These are phyloP conservation scores for Hymenoscyphus occultus DNA, from an alignment of 2,329 filamentous ascomycete genomes.

Conservation along the genomic window DNA sequence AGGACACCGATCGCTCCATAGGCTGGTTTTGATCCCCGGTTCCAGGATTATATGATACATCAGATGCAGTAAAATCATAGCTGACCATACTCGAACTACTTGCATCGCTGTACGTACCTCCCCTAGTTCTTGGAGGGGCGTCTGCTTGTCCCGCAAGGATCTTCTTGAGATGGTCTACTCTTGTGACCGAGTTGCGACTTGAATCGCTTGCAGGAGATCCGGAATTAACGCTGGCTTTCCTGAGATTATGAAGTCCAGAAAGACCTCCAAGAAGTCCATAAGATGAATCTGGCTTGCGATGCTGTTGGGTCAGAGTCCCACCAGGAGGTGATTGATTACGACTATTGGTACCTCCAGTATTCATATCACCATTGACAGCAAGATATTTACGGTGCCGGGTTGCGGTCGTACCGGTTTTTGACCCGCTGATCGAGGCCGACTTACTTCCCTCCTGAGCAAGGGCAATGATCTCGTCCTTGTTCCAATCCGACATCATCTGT, in stretches of 20 bases:
- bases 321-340: slow-evolving; percentile 41
- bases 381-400: slow-evolving; percentile 51
- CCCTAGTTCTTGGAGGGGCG: slow-evolving; percentile 38
- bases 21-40: slow-evolving; percentile 24
- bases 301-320: slow-evolving; percentile 37
- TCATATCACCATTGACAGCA: slow-evolving; percentile 52
- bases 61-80: slow-evolving; percentile 65
- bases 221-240: slow-evolving; percentile 55
- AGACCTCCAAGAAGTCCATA: slow-evolving; percentile 34
- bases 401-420: slow-evolving; percentile 58
- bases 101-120: slow-evolving; percentile 48
- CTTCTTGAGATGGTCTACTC: slow-evolving; percentile 62
- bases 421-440: slow-evolving; percentile 73
- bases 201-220: slow-evolving; percentile 41
- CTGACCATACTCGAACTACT: slow-evolving; percentile 68
- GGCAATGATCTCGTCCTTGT: slow-evolving; percentile 68
- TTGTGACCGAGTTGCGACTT: slow-evolving; percentile 52
- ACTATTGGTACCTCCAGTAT: slow-evolving; percentile 39
- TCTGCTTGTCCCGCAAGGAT: slow-evolving; percentile 52
- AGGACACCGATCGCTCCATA: slow-evolving; percentile 29
- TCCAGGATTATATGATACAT: slow-evolving; percentile 55
- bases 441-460: slow-evolving; percentile 67
- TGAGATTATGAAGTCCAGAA: slow-evolving; percentile 43
- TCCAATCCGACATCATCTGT: slow-evolving; percentile 78
- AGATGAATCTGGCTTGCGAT: slow-evolving; percentile 31